phyloP scores from a whole-genome alignment of 495 filamentous ascomycete genomes.

The Penicillium soppii region DNA sequence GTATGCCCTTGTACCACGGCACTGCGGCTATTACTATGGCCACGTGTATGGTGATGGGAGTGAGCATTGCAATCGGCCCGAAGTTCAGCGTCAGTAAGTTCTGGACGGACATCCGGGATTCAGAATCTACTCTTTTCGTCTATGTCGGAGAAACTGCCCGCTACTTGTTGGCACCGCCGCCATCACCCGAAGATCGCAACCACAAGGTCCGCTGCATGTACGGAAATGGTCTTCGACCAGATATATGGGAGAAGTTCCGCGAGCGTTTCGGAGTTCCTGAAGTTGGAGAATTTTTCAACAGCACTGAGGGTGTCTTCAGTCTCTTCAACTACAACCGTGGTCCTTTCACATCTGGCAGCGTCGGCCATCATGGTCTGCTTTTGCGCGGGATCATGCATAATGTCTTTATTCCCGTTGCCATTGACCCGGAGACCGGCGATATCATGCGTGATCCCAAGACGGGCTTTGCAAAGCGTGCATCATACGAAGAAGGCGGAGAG shows the following conservation, averaged over 20 bases:
- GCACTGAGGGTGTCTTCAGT: constrained; percentile 60
- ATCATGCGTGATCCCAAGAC: constrained; percentile 63
- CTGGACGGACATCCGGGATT: constrained; percentile 73
- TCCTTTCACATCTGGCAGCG: constrained; percentile 58
- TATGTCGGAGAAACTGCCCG: constrained; percentile 84
- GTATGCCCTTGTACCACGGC: constrained; percentile 82
- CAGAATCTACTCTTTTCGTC: constrained; percentile 65
- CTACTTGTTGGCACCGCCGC: constrained; percentile 70
- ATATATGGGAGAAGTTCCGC: constrained; percentile 71
- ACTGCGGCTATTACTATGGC: constrained; percentile 62
- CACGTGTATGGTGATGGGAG: constrained; percentile 52
- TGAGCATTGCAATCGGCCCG: constrained; percentile 65
- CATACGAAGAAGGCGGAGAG: constrained; percentile 71
- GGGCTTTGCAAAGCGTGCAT: constrained; percentile 60
- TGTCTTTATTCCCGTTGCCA: constrained; percentile 62
- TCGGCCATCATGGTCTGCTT: constrained; percentile 71
- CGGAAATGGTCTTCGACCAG: constrained; percentile 76
- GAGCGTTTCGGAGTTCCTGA: constrained; percentile 61
- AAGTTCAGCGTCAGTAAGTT: constrained; percentile 70
- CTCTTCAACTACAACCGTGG: constrained; percentile 59
- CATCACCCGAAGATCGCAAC: constrained; percentile 59
- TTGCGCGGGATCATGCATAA: constrained; percentile 49
- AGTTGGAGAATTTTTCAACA: constrained; percentile 66
- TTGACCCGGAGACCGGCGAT: constrained; percentile 65
- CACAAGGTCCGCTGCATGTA: constrained; percentile 69